These are phyloP conservation scores for Takakia lepidozioides DNA, from an alignment of 225 moss, liverwort and hornwort species.

Conservation along the genomic window DNA sequence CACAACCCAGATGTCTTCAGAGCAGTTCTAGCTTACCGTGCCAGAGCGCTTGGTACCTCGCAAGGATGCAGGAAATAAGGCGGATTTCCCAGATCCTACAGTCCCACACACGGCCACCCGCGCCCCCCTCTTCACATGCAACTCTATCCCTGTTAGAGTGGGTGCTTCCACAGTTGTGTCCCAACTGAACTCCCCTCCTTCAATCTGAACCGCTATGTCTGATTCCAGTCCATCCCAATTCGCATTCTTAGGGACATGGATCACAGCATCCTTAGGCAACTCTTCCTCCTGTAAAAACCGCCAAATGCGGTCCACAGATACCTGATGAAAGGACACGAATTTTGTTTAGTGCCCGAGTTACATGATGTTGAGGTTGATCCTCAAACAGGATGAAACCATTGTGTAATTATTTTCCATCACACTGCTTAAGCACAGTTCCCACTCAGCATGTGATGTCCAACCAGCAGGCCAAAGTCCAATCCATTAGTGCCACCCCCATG, in stretches of 20 bases:
- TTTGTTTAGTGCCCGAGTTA: no score
- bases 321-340: no score
- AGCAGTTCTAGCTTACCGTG: conserved; percentile 17
- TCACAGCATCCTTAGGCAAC: conserved; percentile 32
- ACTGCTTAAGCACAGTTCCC: no score
- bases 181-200: conserved; percentile 43
- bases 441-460: no score
- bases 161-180: conserved; percentile 9
- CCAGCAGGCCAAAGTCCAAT: no score
- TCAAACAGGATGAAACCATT: no score
- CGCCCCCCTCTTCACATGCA: conserved; percentile 22
- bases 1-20: not conserved
- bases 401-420: no score
- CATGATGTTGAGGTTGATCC: no score
- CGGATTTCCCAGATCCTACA: conserved; percentile 63
- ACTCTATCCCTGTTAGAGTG: conserved; percentile 29
- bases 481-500: no score
- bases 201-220: conserved; percentile 20
- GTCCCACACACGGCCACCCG: conserved; percentile 49
- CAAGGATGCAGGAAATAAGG: conserved; percentile 45
- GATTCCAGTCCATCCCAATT: not conserved
- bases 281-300: conserved; percentile 48
- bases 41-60: conserved; percentile 45
- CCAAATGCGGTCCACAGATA: conserved; percentile 44
- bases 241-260: conserved; percentile 6